Evolutionary conservation across 495 filamentous ascomycete genomes (phyloP), one percentile per base, ranked within the genome.

Genomic region (Penicillium fimorum): DNA sequence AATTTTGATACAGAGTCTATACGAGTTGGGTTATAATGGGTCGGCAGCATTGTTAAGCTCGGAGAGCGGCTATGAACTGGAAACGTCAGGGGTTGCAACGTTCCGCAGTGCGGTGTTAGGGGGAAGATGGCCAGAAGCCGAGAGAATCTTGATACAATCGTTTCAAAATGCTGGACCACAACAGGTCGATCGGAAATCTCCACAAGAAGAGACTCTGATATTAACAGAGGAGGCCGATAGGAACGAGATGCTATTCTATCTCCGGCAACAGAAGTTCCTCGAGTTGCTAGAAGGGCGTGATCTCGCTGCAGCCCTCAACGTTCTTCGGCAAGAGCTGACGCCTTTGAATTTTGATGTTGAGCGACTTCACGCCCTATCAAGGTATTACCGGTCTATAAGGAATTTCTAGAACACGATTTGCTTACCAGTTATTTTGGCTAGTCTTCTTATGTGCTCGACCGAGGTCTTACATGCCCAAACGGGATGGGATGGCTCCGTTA

Each of bases 261-360:
- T 97, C 55, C 80, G 93, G 60, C 87, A 94, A 66, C 94, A 99
- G 66, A 99, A 97, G 71, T 99, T 91, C 70, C 76, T 99, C 29
- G 94, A 99, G 68, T 76, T 96, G 10, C 76, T 99, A 27, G 92
- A 97, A 69, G 73, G 79, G 55, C 76, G 84, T 55, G 85, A 97
- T 64, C 81, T 88, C 17, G 79, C 77, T 20, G 79, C 80, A 25
- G 94, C 95, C 15, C 71, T 97, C 52, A 79, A 80, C 63, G 91
- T 96, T 27, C 79, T 99, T 29, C 84, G 94, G 15, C 82, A 83
- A 60, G 94, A 99, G 70, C 77, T 99, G 51, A 95, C 91, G 6
- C 92, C 94, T 0, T 73, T 97, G 35, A 87, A 92, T 62, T 84
- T 88, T 66, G 89, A 96, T 61, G 83, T 85, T 17, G 77, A 79